phyloP scores from a whole-genome alignment of 2,329 filamentous ascomycete species.

The Phoma herbarum region DNA sequence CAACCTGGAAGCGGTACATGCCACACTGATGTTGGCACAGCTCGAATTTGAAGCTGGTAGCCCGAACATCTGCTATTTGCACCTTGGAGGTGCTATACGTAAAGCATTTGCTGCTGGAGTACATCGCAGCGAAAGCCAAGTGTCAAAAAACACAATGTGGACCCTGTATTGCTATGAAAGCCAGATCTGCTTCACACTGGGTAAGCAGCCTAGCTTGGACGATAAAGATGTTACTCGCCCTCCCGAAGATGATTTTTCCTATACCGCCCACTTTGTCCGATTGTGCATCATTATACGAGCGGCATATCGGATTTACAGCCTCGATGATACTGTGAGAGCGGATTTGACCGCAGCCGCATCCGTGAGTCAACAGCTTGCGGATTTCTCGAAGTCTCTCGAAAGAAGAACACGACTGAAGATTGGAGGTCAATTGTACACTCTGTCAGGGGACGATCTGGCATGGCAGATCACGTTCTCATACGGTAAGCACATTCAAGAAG shows the following conservation, averaged over 20 bases:
- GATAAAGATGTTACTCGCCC: slow-evolving; percentile 4
- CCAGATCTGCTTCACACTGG: slow-evolving; percentile 10
- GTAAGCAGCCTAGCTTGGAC: slow-evolving; percentile 5
- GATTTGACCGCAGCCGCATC: slow-evolving; percentile 8
- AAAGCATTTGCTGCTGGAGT: slow-evolving; percentile 22
- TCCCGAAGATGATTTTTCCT: neutral
- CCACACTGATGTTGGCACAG: slow-evolving; percentile 11
- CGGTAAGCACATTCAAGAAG: neutral
- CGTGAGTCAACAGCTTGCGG: slow-evolving; percentile 4
- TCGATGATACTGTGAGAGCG: slow-evolving; percentile 4
- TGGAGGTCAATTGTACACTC: slow-evolving; percentile 11
- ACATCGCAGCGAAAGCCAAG: slow-evolving; percentile 2
- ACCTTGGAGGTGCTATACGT: slow-evolving; percentile 18
- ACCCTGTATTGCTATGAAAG: slow-evolving; percentile 16
- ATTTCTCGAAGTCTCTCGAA: neutral
- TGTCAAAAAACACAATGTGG: slow-evolving; percentile 15
- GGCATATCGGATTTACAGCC: slow-evolving; percentile 12
- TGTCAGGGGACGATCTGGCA: slow-evolving; percentile 12
- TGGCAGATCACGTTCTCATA: slow-evolving; percentile 22
- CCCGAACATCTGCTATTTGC: slow-evolving; percentile 21
- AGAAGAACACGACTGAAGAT: neutral
- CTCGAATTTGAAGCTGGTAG: slow-evolving; percentile 19
- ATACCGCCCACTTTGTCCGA: slow-evolving; percentile 8
- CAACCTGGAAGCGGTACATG: slow-evolving; percentile 13
- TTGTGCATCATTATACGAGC: slow-evolving; percentile 16